Conservation (phyloP, 345 rosid genomes). For the Euphorbia pulcherrima region DNA sequence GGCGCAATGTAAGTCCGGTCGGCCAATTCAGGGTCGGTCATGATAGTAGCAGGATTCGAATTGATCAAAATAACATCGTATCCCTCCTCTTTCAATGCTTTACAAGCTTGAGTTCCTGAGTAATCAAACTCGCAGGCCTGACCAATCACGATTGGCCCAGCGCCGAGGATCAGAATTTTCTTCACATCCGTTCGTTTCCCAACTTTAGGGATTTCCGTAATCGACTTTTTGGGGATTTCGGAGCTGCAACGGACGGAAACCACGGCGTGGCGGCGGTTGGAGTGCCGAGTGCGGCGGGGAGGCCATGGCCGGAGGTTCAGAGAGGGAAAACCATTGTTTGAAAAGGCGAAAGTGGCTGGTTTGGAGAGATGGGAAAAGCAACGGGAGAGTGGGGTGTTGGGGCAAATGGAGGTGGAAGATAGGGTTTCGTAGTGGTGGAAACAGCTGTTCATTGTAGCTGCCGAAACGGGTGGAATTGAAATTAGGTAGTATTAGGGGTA, state of each 20-base stretch:
- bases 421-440: background rate
- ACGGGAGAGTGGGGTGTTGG: background rate
- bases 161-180: constrained; percentile 90
- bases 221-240: background rate
- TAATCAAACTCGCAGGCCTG: constrained; percentile 98
- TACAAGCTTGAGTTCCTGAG: constrained; percentile 95
- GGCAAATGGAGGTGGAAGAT: background rate
- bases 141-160: constrained; percentile 97
- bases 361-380: background rate
- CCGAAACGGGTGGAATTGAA: background rate
- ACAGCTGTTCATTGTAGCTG: background rate
- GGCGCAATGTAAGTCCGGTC: constrained; percentile 83
- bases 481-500: background rate
- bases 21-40: constrained; percentile 96
- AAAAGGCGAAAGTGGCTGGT: background rate
- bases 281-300: background rate
- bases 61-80: constrained; percentile 79
- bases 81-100: constrained; percentile 86
- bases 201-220: constrained; percentile 3
- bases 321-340: background rate
- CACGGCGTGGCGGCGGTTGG: background rate
- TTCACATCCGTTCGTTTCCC: constrained; percentile 79
- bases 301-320: background rate
- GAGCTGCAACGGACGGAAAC: background rate
- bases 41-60: constrained; percentile 96